phyloP scores from a whole-genome alignment of 805 yeast species.

The Lachancea kluyveri region DNA sequence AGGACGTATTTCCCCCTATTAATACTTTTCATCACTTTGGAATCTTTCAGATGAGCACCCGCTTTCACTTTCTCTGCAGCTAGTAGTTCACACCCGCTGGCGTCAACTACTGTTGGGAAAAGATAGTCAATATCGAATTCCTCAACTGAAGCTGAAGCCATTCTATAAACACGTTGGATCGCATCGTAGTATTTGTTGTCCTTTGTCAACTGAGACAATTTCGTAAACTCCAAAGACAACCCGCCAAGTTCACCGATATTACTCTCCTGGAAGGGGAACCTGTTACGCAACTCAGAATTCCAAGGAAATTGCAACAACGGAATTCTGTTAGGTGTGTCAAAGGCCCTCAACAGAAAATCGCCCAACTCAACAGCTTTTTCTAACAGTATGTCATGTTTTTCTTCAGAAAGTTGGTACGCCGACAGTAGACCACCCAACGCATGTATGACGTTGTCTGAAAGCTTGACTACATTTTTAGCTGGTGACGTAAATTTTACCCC shows the following conservation, averaged over 20 bases:
- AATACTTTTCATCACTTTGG: slow-evolving; percentile 35
- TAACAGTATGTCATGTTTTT: slow-evolving; percentile 29
- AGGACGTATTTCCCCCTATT: slow-evolving; percentile 26
- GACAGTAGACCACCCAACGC: slow-evolving; percentile 48
- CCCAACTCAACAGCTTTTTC: slow-evolving; percentile 41
- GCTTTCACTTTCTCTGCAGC: slow-evolving; percentile 23
- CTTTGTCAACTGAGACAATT: slow-evolving; percentile 45
- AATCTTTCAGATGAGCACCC: slow-evolving; percentile 31
- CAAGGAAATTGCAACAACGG: slow-evolving; percentile 44
- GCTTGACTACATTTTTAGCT: slow-evolving; percentile 37
- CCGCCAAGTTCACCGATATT: slow-evolving; percentile 45
- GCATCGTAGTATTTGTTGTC: slow-evolving; percentile 45
- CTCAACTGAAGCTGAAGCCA: slow-evolving; percentile 31
- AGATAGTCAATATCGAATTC: slow-evolving; percentile 36
- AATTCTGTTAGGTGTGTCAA: slow-evolving; percentile 53
- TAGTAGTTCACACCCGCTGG: slow-evolving; percentile 42
- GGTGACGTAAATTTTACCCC: slow-evolving; percentile 35
- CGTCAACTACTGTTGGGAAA: slow-evolving; percentile 40
- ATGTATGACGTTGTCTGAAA: slow-evolving; percentile 47
- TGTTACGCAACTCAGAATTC: slow-evolving; percentile 31
- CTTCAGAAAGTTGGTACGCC: slow-evolving; percentile 43
- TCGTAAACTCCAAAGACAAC: slow-evolving; percentile 45
- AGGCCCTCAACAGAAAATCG: slow-evolving; percentile 44
- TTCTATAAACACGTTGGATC: slow-evolving; percentile 38
- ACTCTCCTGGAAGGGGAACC: slow-evolving; percentile 33